Percentiles rank a stretch among this genome's conserved stretches.
These are phyloP conservation scores for Beauveria medogensis DNA, from an alignment of 2,329 filamentous ascomycete genomes.

Conservation along the genomic window DNA sequence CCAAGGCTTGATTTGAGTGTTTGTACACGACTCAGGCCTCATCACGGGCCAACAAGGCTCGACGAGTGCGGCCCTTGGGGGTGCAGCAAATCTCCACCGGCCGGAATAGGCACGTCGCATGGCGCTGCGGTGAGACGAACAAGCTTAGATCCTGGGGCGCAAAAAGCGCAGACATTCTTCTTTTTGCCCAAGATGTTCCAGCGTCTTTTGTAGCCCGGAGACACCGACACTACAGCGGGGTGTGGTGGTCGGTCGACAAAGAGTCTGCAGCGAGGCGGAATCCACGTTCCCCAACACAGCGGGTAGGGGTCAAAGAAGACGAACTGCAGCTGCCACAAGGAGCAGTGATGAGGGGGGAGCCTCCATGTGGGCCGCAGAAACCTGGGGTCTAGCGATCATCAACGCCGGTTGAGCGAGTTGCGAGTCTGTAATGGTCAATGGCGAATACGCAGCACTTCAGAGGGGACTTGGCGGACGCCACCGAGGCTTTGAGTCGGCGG, in stretches of 20 bases:
- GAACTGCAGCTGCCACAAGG: no score
- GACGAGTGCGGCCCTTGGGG: no score
- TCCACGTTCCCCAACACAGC: no score
- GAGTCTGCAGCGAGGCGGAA: no score
- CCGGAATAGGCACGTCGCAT: slow-evolving; percentile 2
- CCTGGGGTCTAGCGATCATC: neutral
- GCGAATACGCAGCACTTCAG: neutral
- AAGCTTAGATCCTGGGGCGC: neutral
- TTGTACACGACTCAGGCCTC: neutral
- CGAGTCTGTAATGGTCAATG: neutral
- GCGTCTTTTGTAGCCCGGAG: no score
- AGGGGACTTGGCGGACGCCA: neutral
- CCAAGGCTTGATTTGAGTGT: no score
- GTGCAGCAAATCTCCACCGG: neutral
- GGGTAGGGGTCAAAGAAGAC: no score
- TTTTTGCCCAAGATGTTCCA: no score
- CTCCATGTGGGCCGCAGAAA: neutral
- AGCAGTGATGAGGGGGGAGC: no score
- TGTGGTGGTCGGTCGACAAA: no score
- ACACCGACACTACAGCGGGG: no score
- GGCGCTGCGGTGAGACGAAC: neutral
- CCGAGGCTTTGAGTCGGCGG: neutral
- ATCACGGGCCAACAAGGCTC: no score
- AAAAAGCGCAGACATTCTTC: neutral
- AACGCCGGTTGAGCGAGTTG: neutral